These are phyloP conservation scores for Diaporthe helianthi DNA, from an alignment of 2,329 filamentous ascomycete genomes.

Conservation along the genomic window DNA sequence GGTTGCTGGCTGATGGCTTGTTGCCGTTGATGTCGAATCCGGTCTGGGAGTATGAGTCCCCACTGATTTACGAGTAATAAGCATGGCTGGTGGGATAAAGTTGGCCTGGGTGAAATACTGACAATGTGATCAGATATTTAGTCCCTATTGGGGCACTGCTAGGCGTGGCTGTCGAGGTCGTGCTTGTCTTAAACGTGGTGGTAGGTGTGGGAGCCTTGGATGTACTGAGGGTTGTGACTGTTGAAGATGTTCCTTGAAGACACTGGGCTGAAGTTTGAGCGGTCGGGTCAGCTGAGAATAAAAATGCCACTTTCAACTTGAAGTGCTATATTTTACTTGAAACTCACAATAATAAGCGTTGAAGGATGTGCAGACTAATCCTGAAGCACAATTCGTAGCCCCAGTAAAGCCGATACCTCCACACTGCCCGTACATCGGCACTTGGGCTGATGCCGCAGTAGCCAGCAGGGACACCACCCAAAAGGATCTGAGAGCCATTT, in stretches of 20 bases:
- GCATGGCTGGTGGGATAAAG: neutral
- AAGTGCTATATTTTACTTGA: accelerated
- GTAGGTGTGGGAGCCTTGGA: neutral
- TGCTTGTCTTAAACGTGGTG: neutral
- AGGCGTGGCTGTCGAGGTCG: neutral
- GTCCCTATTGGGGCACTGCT: constrained; percentile 18
- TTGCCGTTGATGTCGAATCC: constrained; percentile 58
- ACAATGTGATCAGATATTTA: constrained; percentile 53
- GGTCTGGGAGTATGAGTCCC: constrained; percentile 66
- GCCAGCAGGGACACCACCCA: constrained; percentile 3
- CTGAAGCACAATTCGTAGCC: constrained; percentile 24
- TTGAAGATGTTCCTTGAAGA: constrained; percentile 21
- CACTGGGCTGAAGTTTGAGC: constrained; percentile 11
- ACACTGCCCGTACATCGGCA: constrained; percentile 35
- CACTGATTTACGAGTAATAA: constrained; percentile 44
- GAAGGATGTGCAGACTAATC: constrained; percentile 22
- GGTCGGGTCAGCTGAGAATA: neutral
- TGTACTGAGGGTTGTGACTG: neutral
- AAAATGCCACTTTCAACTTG: too few species aligned
- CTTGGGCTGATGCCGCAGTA: constrained; percentile 32
- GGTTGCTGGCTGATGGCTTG: constrained; percentile 60
- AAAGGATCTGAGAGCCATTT: constrained; percentile 5
- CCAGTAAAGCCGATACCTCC: constrained; percentile 31
- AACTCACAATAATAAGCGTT: constrained; percentile 32
- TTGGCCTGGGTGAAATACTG: constrained; percentile 25